These are phyloP conservation scores for Fraxinus greggii DNA, from an alignment of 305 asterid species.

Conservation along the genomic window DNA sequence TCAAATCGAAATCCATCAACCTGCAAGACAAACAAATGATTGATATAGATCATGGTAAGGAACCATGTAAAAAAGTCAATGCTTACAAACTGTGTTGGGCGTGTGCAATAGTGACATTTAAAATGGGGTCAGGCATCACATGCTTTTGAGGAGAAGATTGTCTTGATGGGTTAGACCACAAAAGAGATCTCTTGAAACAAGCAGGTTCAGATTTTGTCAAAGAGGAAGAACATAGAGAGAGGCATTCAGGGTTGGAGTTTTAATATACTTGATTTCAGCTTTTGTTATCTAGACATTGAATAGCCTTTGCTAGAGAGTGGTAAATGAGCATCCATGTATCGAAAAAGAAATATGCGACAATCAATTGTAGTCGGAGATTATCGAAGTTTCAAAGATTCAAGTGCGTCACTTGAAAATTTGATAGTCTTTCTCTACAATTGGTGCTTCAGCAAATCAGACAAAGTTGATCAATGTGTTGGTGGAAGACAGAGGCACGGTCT, in stretches of 20 bases:
- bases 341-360: not conserved
- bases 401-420: not conserved
- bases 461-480: not conserved
- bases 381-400: not conserved
- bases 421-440: not conserved
- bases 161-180: not conserved
- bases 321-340: not conserved
- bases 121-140: not conserved
- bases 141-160: not conserved
- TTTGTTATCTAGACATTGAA: not conserved
- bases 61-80: conserved; percentile 17
- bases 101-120: not conserved
- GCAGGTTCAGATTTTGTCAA: not conserved
- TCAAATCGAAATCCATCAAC: conserved; percentile 99
- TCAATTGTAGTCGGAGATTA: not conserved
- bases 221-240: not conserved
- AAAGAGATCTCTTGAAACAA: not conserved
- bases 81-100: conserved; percentile 15
- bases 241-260: not conserved
- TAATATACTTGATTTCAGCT: not conserved
- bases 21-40: conserved; percentile 45
- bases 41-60: conserved; percentile 15
- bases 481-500: not conserved
- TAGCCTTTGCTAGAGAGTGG: not conserved
- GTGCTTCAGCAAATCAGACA: not conserved